Evolutionary conservation across 768 basidiomycete species (phyloP).

Genomic region (Leccinum uliginosum): DNA sequence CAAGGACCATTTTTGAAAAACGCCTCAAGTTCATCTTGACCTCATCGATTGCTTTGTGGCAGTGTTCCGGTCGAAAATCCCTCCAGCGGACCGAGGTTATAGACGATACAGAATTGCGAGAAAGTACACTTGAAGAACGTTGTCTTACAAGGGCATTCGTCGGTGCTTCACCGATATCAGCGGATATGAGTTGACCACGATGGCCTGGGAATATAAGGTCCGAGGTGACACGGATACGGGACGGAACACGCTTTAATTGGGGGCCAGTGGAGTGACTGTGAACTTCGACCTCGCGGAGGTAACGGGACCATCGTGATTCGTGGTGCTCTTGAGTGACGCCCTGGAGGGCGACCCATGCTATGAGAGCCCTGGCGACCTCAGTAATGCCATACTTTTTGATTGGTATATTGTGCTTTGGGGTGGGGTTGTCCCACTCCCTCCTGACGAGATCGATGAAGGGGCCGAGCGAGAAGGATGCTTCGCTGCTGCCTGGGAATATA

Average conservation of each 20-base stretch:
- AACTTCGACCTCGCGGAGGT: slow-evolving; percentile 63
- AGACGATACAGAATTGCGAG: slow-evolving; percentile 25
- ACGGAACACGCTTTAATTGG: slow-evolving; percentile 33
- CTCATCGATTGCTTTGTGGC: slow-evolving; percentile 38
- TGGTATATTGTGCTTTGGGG: slow-evolving; percentile 49
- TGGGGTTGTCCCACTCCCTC: slow-evolving; percentile 65
- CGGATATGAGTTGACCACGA: slow-evolving; percentile 71
- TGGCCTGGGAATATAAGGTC: slow-evolving; percentile 65
- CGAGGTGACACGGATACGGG: slow-evolving; percentile 69
- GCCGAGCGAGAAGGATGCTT: slow-evolving; percentile 76
- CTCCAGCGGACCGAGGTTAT: slow-evolving; percentile 23
- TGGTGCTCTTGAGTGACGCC: slow-evolving; percentile 80
- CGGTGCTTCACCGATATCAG: slow-evolving; percentile 70
- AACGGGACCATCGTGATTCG: slow-evolving; percentile 63
- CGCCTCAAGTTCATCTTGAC: slow-evolving; percentile 70
- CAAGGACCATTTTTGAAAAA: slow-evolving; percentile 77
- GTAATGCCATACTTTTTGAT: slow-evolving; percentile 58
- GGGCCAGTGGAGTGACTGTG: slow-evolving; percentile 39
- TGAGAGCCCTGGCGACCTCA: slow-evolving; percentile 63
- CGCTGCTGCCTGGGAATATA: slow-evolving; percentile 71
- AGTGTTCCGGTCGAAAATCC: slow-evolving; percentile 21
- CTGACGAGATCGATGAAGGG: slow-evolving; percentile 79
- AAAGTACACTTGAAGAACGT: slow-evolving; percentile 27
- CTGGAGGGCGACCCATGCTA: slow-evolving; percentile 79
- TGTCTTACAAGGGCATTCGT: slow-evolving; percentile 27